Evolutionary conservation across 2,329 filamentous ascomycete species (phyloP), one percentile per base, ranked within the genome.

Genomic region (Fusarium sp.): DNA sequence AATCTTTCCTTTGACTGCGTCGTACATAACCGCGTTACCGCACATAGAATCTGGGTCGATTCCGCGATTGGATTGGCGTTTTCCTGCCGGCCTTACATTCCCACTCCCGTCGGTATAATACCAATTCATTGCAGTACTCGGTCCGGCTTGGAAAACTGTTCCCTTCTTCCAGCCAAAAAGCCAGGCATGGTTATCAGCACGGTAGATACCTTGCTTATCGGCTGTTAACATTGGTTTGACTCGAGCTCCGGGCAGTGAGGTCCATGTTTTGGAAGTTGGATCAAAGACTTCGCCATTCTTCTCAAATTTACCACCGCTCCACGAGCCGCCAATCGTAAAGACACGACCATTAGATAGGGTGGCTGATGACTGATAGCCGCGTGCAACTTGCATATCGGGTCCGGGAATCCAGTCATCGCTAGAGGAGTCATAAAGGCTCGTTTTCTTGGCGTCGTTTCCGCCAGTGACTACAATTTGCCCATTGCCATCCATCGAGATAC

Each of bases 11-110:
- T 79, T 78, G 51, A 84, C 79, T 26, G 84, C 83, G 64, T 87
- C 84, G 62, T 82, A 87, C 83, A 88, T 86, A 58, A 84, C 78
- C 6, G 80, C 79, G 43, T 79, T 81, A 11, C 83, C 85, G 54
- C 78, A 80, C 85, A 88, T 88, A 3, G 83, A 78, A 10, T 77
- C 70, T 28, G 80, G 78, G 7, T 75, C 75, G 22, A 72, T 74
- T 5, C 83, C 64, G 0, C 65, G 53, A 75, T 58, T 73, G 0
- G 9, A 69, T 60, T 4, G 64, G 61, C 13, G 77, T 67, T 13
- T 70, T 69, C 64, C 64, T 1, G 64, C 64, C 1, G 64, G 13
- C 28, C 65, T 67, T 0, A 42, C 31, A 19, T 28, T 19, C 72
- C 80, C 7, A 0, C 15, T 25, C 2, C 58, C 61, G 0, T 60